Evolutionary conservation across 805 yeast species (phyloP), one percentile per base, ranked within the genome.

Genomic region (Zygosaccharomyces bailii): DNA sequence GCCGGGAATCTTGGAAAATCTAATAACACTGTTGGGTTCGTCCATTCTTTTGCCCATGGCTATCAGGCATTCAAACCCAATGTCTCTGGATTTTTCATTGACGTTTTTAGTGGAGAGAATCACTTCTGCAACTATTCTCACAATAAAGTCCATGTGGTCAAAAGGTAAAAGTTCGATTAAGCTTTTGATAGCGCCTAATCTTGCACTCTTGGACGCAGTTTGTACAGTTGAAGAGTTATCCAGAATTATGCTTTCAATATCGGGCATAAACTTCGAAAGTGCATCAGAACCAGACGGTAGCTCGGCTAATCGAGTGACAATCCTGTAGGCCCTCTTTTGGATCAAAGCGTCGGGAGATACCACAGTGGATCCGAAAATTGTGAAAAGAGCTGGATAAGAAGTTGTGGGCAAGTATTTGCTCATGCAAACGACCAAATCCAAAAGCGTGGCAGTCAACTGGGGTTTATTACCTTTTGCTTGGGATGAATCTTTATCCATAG

Each of bases 241-340:
- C 43, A 84, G 61, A 34, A 90, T 64, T 1, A 83, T 77, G 5
- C 66, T 65, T 58, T 82, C 80, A 50, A 89, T 77, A 34, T 82
- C 80, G 10, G 67, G 59, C 42, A 84, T 69, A 55, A 77, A 82
- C 9, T 66, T 62, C 16, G 64, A 45, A 24, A 85, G 66, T 2
- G 89, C 79, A 19, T 66, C 64, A 21, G 70, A 65, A 41, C 96
- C 96, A 14, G 62, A 59, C 34, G 82, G 84, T 17, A 82, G 70
- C 62, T 90, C 96, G 40, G 81, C 72, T 54, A 93, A 67, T 50
- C 77, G 80, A 16, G 85, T 65, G 44, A 91, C 67, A 39, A 86
- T 80, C 69, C 95, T 78, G 67, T 89, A 91, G 1, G 96, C 77
- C 71, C 96, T 82, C 69, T 91, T 91, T 66, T 91, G 98, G 53